phyloP scores from a whole-genome alignment of 176 grass and related monocot species.

The Triticum dicoccoides region DNA sequence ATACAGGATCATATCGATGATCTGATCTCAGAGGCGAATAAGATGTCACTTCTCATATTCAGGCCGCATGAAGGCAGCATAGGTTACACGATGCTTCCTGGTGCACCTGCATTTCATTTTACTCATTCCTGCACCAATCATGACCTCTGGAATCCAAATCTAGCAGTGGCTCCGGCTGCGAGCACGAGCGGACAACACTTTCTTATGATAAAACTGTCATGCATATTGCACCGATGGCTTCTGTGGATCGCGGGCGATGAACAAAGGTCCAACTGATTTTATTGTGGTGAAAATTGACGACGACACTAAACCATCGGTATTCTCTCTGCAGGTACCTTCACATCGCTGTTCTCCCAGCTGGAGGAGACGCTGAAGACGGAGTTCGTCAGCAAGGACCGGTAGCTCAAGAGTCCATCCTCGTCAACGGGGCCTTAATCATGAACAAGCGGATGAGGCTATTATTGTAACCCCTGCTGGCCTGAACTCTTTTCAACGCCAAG shows the following conservation, averaged over 20 bases:
- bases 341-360: conserved; percentile 54
- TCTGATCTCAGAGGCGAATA: neutral
- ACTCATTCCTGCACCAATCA: neutral
- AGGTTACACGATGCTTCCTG: neutral
- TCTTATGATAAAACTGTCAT: neutral
- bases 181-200: neutral
- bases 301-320: neutral
- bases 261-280: neutral
- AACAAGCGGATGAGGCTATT: neutral
- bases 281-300: neutral
- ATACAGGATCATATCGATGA: neutral
- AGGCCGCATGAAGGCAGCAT: neutral
- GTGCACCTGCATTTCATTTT: neutral
- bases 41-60: neutral
- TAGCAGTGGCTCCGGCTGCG: neutral
- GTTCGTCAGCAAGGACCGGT: conserved; percentile 39
- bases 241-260: neutral
- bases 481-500: conserved; percentile 5
- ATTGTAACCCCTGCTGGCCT: neutral
- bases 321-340: conserved; percentile 56
- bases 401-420: neutral
- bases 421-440: neutral
- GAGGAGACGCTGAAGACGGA: conserved; percentile 60
- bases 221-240: neutral
- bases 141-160: neutral